Evolutionary conservation across 176 grass and related monocot species (phyloP).

Genomic region (Aegilops speltoides): DNA sequence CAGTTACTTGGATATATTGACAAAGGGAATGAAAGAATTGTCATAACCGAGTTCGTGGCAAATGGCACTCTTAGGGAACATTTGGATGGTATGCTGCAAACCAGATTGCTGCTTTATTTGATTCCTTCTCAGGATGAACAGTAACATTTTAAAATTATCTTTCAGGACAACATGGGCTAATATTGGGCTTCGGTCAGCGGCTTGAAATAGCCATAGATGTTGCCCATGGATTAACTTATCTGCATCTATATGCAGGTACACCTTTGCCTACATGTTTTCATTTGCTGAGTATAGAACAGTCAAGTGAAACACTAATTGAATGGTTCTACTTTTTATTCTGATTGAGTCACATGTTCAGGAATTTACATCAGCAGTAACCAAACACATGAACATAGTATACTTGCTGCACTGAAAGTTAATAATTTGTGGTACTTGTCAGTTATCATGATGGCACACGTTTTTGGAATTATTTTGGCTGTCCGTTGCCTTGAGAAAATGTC

Average conservation of each 20-base stretch:
- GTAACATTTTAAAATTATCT: slow-evolving; percentile 38
- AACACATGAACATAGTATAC: not conserved
- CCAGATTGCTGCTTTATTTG: slow-evolving; percentile 28
- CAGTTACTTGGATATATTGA: slow-evolving; percentile 87
- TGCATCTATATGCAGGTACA: slow-evolving; percentile 93
- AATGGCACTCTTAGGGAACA: slow-evolving; percentile 96
- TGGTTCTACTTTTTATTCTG: not conserved
- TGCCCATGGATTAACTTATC: slow-evolving; percentile 95
- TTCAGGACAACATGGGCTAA: slow-evolving; percentile 62
- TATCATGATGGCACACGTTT: not conserved
- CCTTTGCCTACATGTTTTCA: slow-evolving; percentile 26
- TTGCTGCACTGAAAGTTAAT: not conserved
- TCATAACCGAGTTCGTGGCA: slow-evolving; percentile 83
- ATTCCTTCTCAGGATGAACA: not conserved
- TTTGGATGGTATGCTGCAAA: slow-evolving; percentile 87
- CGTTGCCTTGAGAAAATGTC: not conserved
- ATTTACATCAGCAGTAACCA: not conserved
- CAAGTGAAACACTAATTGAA: not conserved
- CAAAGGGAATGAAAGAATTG: slow-evolving; percentile 64
- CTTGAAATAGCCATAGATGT: slow-evolving; percentile 94
- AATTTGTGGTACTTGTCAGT: not conserved
- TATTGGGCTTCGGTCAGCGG: slow-evolving; percentile 81
- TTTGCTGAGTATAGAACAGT: slow-evolving; percentile 4
- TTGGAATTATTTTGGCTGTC: not conserved
- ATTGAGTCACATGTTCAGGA: not conserved